Evolutionary conservation across 495 filamentous ascomycete species (phyloP).

Genomic region (Talaromyces proteolyticus): DNA sequence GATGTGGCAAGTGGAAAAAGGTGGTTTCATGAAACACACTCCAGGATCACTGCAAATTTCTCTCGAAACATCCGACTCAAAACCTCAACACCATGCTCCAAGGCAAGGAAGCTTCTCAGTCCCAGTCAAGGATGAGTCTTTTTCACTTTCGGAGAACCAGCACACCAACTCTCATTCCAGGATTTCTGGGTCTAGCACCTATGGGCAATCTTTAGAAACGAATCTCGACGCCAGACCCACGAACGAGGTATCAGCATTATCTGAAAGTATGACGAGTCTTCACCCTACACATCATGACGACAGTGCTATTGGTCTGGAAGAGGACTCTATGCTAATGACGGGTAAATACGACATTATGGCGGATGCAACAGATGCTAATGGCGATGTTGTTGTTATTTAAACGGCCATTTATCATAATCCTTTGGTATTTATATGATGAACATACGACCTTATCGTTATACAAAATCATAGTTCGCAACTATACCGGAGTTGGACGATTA

Average conservation of each 20-base stretch:
- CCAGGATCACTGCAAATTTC: slow-evolving; percentile 39
- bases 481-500: neutral
- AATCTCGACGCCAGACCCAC: slow-evolving; percentile 10
- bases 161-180: neutral
- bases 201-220: slow-evolving; percentile 12
- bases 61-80: slow-evolving; percentile 12
- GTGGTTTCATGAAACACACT: slow-evolving; percentile 74
- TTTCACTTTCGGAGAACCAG: neutral
- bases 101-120: slow-evolving; percentile 4
- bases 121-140: slow-evolving; percentile 5
- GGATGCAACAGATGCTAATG: slow-evolving; percentile 41
- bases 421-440: too few species aligned
- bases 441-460: neutral
- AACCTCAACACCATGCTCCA: neutral
- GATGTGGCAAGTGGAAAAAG: slow-evolving; percentile 83
- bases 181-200: neutral
- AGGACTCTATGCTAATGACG: slow-evolving; percentile 40
- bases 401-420: slow-evolving; percentile 5
- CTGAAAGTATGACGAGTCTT: slow-evolving; percentile 24
- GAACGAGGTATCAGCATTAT: slow-evolving; percentile 14
- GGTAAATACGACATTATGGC: slow-evolving; percentile 47
- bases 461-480: neutral
- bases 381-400: slow-evolving; percentile 45
- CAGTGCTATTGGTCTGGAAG: slow-evolving; percentile 42
- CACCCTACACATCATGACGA: slow-evolving; percentile 39